Percentiles rank a stretch among this genome's conserved stretches.
Evolutionary conservation across 495 filamentous ascomycete species (phyloP).

Genomic region (Tuber microsphaerosporum): DNA sequence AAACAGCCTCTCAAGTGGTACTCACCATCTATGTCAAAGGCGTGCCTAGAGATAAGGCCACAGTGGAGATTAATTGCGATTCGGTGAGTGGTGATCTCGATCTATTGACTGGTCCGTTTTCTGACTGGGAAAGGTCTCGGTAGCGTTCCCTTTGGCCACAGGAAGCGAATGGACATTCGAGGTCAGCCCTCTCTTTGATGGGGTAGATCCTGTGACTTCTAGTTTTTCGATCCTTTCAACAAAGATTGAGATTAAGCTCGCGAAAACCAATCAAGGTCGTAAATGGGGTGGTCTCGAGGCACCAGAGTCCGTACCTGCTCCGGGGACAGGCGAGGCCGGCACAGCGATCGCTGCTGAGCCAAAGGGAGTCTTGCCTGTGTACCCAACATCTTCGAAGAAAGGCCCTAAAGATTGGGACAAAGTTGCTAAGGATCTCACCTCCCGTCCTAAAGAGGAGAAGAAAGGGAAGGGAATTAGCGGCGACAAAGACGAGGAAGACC

Average conservation of each 20-base stretch:
- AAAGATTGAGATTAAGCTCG: constrained; percentile 76
- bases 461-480: constrained; percentile 28
- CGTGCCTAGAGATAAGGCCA: constrained; percentile 56
- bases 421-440: constrained; percentile 53
- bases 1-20: constrained; percentile 57
- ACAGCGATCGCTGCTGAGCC: constrained; percentile 19
- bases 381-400: constrained; percentile 79
- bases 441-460: constrained; percentile 45
- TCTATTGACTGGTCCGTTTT: background rate
- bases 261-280: constrained; percentile 57
- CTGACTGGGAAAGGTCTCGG: constrained; percentile 49
- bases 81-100: constrained; percentile 10
- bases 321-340: background rate
- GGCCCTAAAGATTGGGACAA: constrained; percentile 94
- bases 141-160: constrained; percentile 59
- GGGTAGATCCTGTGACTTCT: constrained; percentile 56
- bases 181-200: constrained; percentile 62
- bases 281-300: constrained; percentile 73
- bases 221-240: constrained; percentile 61
- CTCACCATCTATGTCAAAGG: constrained; percentile 68
- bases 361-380: constrained; percentile 50
- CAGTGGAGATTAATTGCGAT: constrained; percentile 51
- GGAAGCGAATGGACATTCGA: constrained; percentile 58
- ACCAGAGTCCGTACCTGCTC: constrained; percentile 38
- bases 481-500: constrained; percentile 38